Percentiles rank a stretch among this genome's conserved stretches.
Evolutionary conservation across 1,284 basidiomycete species (phyloP).

Genomic region (Cystobasidiaceae sp.): DNA sequence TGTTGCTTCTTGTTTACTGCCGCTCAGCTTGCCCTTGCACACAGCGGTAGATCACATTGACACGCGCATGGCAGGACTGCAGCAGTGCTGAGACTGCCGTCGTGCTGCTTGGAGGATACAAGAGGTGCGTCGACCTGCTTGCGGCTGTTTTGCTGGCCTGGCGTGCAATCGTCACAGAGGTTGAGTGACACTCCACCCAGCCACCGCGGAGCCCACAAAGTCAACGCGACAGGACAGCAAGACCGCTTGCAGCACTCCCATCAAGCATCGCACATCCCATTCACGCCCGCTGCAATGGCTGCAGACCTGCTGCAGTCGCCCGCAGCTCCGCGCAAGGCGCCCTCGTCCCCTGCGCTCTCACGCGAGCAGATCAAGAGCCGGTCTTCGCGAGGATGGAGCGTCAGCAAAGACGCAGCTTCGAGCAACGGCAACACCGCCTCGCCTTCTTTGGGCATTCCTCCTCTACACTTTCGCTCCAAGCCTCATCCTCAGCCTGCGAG

Average conservation of each 20-base stretch:
- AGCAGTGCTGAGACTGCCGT: too few relatives aligned
- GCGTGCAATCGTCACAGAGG: too few relatives aligned
- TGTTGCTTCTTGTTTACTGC: background rate
- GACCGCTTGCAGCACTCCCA: background rate
- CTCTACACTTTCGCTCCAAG: constrained; percentile 23
- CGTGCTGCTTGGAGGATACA: too few relatives aligned
- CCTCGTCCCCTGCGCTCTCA: constrained; percentile 18
- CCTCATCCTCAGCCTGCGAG: background rate
- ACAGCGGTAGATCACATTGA: too few relatives aligned
- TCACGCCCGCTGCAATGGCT: background rate
- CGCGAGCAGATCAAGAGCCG: constrained; percentile 32
- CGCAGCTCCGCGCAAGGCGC: constrained; percentile 6
- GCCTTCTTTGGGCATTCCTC: constrained; percentile 1
- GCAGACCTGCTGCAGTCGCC: constrained; percentile 20
- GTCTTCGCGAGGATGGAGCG: constrained; percentile 21
- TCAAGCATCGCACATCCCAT: background rate
- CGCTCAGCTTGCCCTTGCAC: background rate
- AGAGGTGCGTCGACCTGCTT: too few relatives aligned
- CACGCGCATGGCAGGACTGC: too few relatives aligned
- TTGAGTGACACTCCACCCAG: constrained; percentile 23
- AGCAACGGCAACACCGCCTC: background rate
- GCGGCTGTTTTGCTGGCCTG: too few relatives aligned
- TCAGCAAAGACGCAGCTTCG: background rate
- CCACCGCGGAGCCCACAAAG: background rate
- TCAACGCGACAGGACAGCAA: background rate